These are phyloP conservation scores for Platanthera guangdongensis DNA, from an alignment of 106 monocot species.

Conservation along the genomic window DNA sequence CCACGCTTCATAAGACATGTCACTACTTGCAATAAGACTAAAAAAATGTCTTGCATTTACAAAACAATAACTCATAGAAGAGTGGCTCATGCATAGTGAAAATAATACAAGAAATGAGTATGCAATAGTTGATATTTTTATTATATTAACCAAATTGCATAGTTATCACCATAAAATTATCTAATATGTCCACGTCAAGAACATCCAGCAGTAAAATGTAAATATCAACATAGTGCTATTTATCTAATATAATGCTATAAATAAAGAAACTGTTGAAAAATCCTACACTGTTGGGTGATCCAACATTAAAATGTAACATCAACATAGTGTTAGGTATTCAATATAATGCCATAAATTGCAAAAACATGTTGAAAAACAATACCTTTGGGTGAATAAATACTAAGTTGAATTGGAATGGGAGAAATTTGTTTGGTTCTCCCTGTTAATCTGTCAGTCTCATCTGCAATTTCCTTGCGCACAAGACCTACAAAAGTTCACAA, in stretches of 20 bases:
- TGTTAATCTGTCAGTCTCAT: slow-evolving; percentile 89
- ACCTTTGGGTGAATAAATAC: slow-evolving; percentile 93
- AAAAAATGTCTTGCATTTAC: not conserved
- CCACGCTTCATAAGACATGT: not conserved
- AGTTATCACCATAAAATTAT: not conserved
- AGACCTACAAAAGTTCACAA: slow-evolving; percentile 30
- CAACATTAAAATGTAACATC: not conserved
- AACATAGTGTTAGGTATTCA: not conserved
- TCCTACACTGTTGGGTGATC: slow-evolving; percentile 61
- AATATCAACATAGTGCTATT: no score
- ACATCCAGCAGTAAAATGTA: not conserved
- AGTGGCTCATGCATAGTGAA: not conserved
- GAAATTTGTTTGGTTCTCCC: slow-evolving; percentile 82
- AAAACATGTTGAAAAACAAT: not conserved
- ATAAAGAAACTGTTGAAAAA: not conserved
- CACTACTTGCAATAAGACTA: not conserved
- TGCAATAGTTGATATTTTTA: not conserved
- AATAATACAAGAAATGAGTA: not conserved
- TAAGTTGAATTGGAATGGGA: slow-evolving; percentile 85
- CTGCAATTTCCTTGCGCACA: slow-evolving; percentile 84
- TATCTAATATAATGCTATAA: no score
- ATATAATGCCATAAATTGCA: not conserved
- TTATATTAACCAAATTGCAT: not conserved
- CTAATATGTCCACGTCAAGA: not conserved
- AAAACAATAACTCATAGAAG: not conserved